Evolutionary conservation across 139 green algal genomes (phyloP).

Genomic region (Microglena sp.): DNA sequence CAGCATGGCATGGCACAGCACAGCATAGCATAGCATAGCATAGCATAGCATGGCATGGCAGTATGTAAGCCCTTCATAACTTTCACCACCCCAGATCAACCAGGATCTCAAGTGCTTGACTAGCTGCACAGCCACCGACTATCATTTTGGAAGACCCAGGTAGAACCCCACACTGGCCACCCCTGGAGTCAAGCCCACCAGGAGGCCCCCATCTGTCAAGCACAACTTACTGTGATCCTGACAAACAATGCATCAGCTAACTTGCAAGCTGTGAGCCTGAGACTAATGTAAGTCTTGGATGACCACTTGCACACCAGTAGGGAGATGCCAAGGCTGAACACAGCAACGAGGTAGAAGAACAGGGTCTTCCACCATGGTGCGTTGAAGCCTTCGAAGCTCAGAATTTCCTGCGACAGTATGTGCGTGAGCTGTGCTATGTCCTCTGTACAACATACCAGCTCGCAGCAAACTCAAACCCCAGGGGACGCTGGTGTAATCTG

Average conservation of each 20-base stretch:
- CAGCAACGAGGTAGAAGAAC: background rate
- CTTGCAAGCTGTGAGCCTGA: background rate
- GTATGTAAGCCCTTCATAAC: too few species aligned
- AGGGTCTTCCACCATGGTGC: background rate
- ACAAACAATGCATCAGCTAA: conserved; percentile 6
- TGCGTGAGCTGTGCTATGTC: too few species aligned
- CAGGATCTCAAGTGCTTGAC: background rate
- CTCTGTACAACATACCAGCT: too few species aligned
- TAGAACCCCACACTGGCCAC: background rate
- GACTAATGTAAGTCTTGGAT: background rate
- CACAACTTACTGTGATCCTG: background rate
- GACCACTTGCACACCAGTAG: conserved; percentile 4
- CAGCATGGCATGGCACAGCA: too few species aligned
- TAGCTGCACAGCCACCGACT: background rate
- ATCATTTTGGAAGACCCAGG: background rate
- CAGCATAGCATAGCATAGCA: too few species aligned
- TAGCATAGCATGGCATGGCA: too few species aligned
- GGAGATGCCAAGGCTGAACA: background rate
- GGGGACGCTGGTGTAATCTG: too few species aligned
- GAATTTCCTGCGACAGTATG: conserved; percentile 7
- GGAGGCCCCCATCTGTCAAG: background rate
- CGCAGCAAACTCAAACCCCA: too few species aligned
- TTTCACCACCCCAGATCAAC: too few species aligned
- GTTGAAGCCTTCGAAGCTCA: background rate
- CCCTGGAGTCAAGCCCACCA: background rate